Percentiles rank a stretch among this genome's conserved stretches.
Evolutionary conservation across 169 alveolate genomes (phyloP).

Genomic region (Babesia caballi): DNA sequence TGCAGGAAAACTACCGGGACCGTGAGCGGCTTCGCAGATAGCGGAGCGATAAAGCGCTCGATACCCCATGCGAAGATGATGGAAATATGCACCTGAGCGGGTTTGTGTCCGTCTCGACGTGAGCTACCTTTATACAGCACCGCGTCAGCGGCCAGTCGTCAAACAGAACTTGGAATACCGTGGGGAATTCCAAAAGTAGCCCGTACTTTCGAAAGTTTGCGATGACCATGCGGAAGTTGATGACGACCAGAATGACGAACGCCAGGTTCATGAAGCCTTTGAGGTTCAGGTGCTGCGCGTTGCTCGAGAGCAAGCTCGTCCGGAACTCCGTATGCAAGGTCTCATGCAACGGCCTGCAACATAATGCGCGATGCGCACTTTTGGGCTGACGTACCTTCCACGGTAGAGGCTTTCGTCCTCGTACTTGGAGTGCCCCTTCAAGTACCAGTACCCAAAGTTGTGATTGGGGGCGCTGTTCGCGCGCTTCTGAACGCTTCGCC

Average conservation of each 20-base stretch:
- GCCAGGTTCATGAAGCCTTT: conserved; percentile 85
- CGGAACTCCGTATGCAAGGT: conserved; percentile 71
- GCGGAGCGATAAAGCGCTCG: conserved; percentile 76
- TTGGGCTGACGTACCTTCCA: conserved; percentile 31
- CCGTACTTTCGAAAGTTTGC: conserved; percentile 87
- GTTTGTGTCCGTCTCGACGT: background rate
- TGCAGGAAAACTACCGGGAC: conserved; percentile 72
- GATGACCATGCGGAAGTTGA: conserved; percentile 82
- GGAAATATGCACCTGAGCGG: conserved; percentile 66
- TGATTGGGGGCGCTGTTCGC: conserved; percentile 64
- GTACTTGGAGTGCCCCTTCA: background rate
- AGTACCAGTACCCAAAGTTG: conserved; percentile 25
- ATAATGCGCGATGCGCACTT: background rate
- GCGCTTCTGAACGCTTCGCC: conserved; percentile 20
- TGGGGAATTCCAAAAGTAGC: conserved; percentile 66
- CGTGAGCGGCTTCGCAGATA: conserved; percentile 63
- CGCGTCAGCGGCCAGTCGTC: conserved; percentile 61
- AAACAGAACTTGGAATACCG: conserved; percentile 57
- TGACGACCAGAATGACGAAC: conserved; percentile 78
- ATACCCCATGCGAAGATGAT: conserved; percentile 77
- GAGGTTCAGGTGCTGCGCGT: conserved; percentile 72
- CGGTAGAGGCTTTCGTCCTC: conserved; percentile 20
- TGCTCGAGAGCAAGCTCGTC: conserved; percentile 72
- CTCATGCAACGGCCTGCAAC: conserved; percentile 77
- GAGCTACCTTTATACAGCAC: conserved; percentile 41